phyloP scores from a whole-genome alignment of 495 filamentous ascomycete genomes.

The Aspergillus ostianus region DNA sequence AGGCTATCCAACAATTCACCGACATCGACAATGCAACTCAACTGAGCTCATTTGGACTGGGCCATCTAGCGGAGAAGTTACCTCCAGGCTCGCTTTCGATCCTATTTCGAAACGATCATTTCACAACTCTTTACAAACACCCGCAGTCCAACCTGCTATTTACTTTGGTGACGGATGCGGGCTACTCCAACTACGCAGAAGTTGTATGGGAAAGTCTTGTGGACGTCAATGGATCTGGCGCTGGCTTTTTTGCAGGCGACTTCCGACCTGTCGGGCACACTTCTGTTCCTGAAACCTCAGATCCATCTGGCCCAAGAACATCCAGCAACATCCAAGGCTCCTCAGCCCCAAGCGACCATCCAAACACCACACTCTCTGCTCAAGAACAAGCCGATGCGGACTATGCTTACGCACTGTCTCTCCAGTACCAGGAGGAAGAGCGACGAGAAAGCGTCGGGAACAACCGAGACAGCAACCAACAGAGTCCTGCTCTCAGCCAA shows the following conservation, averaged over 20 bases:
- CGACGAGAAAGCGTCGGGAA: constrained; percentile 22
- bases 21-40: constrained; percentile 73
- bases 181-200: constrained; percentile 84
- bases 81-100: constrained; percentile 77
- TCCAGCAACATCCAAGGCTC: constrained; percentile 25
- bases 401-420: constrained; percentile 46
- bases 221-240: constrained; percentile 79
- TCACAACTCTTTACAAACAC: constrained; percentile 84
- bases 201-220: constrained; percentile 94
- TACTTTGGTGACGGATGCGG: constrained; percentile 86
- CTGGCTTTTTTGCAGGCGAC: constrained; percentile 86
- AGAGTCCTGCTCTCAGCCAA: constrained; percentile 12
- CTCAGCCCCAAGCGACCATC: constrained; percentile 9
- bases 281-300: constrained; percentile 21
- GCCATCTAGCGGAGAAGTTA: constrained; percentile 62
- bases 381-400: constrained; percentile 52
- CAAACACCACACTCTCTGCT: constrained; percentile 22
- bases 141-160: constrained; percentile 68
- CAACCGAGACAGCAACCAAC: constrained; percentile 8
- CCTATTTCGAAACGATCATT: constrained; percentile 95
- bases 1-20: constrained; percentile 78
- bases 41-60: constrained; percentile 76
- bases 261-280: constrained; percentile 75
- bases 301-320: constrained; percentile 26
- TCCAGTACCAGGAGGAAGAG: constrained; percentile 49